Evolutionary conservation across 176 grass and related monocot genomes (phyloP).

Genomic region (Dactylis glomerata): DNA sequence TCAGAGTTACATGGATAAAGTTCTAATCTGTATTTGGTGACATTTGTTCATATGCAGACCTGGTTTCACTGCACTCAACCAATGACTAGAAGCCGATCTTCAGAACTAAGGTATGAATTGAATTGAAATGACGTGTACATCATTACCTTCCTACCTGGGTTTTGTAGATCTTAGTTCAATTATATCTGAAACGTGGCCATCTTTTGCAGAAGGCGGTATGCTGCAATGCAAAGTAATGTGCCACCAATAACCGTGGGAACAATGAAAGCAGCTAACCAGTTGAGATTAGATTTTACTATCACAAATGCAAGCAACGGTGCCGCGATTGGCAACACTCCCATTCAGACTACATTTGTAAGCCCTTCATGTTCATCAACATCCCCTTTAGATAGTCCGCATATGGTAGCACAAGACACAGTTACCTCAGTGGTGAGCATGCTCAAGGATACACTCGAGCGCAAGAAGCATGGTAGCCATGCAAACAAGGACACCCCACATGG

Average conservation of each 20-base stretch:
- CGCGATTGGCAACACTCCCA: slow-evolving; percentile 29
- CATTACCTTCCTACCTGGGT: neutral
- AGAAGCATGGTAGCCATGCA: slow-evolving; percentile 41
- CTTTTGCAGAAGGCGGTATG: slow-evolving; percentile 61
- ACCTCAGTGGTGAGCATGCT: slow-evolving; percentile 75
- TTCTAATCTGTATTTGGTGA: neutral
- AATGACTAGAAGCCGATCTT: slow-evolving; percentile 79
- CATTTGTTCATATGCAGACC: slow-evolving; percentile 38
- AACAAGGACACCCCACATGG: slow-evolving; percentile 18
- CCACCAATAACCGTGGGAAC: slow-evolving; percentile 43
- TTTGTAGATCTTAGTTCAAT: neutral
- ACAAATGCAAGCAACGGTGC: slow-evolving; percentile 21
- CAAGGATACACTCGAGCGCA: slow-evolving; percentile 63
- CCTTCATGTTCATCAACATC: slow-evolving; percentile 69
- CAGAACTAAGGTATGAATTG: slow-evolving; percentile 57
- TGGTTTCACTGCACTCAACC: slow-evolving; percentile 78
- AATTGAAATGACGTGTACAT: neutral
- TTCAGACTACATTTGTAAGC: slow-evolving; percentile 52
- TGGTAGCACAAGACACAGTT: slow-evolving; percentile 43
- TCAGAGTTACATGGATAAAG: neutral
- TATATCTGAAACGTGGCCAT: neutral
- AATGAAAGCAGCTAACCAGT: slow-evolving; percentile 27
- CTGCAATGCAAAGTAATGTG: slow-evolving; percentile 54
- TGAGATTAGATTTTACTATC: slow-evolving; percentile 38
- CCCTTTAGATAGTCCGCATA: slow-evolving; percentile 49